Evolutionary conservation across 1,284 basidiomycete species (phyloP).

Genomic region (Erythrobasidium hasegawianum): DNA sequence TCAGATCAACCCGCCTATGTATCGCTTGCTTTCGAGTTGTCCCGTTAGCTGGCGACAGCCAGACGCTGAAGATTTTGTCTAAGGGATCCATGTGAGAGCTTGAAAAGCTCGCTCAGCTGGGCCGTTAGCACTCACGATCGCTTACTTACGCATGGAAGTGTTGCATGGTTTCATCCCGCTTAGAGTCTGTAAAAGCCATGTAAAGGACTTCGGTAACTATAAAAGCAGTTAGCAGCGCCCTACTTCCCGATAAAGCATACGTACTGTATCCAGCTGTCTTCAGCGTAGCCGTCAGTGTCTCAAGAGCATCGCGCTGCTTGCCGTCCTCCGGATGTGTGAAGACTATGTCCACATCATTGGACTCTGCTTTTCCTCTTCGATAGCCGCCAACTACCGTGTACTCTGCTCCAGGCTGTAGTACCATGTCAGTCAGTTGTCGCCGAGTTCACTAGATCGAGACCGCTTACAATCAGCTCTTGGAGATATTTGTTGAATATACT

Average conservation of each 20-base stretch:
- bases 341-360: slow-evolving; percentile 74
- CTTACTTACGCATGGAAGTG: slow-evolving; percentile 34
- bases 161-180: slow-evolving; percentile 23
- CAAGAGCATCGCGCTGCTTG: slow-evolving; percentile 26
- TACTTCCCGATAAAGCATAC: not conserved
- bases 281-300: slow-evolving; percentile 20
- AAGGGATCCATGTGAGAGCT: slow-evolving; percentile 56
- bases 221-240: not conserved
- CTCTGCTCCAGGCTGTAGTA: not conserved
- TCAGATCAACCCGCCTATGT: slow-evolving; percentile 67
- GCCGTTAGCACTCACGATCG: not conserved
- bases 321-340: slow-evolving; percentile 60
- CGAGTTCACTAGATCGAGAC: slow-evolving; percentile 50
- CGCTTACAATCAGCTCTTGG: slow-evolving; percentile 58
- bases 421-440: slow-evolving; percentile 75
- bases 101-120: not conserved
- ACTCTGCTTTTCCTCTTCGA: slow-evolving; percentile 65
- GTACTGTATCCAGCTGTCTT: slow-evolving; percentile 18
- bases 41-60: slow-evolving; percentile 55
- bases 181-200: slow-evolving; percentile 27
- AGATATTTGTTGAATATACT: slow-evolving; percentile 59
- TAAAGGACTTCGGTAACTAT: slow-evolving; percentile 27
- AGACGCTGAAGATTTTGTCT: slow-evolving; percentile 67
- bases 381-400: slow-evolving; percentile 54
- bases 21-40: slow-evolving; percentile 43